Base-by-base conservation (phyloP, 2,329 filamentous ascomycete species). In the Exophiala viscosa region DNA sequence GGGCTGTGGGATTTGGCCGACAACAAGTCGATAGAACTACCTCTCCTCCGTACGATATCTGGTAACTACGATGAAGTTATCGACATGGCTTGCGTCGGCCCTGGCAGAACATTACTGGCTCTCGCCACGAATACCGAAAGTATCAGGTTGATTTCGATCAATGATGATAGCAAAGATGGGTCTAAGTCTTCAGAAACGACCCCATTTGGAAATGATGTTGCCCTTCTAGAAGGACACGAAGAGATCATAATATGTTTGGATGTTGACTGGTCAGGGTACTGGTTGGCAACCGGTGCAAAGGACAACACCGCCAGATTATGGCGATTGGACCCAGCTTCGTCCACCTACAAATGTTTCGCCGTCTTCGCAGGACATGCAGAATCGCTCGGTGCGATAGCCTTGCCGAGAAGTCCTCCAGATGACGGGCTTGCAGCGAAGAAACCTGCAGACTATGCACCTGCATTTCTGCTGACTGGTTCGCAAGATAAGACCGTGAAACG, bases 1-100 rank as follows among this genome's bases (percentile, higher is more conserved):
- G 45, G 79, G 65, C 44, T 80, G 61, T 49, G 67, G 20, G 61
- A 66, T 32, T 54, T 67, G 6, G 50, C 49, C 10, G 35, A n/a
- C n/a, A 41, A 71, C 28, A 65, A 69, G 28, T 54, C 69, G n/a
- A 52, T 75, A 34, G 64, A 63, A 63, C 69, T 86, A 18, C 75
- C 79, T 8, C 65, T 85, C 1, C 79, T 88, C 40, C 83, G 88
- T 61, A 83, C 90, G 40, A 95, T 99, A 61, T 96, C 92, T 3
- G 95, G 93, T 48, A 96, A 93, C 5, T 90, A 97, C 69, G 95
- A 99, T 67, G 93, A 99, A 71, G 90, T 99, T 47, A 96, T 99
- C 61, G 95, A 99, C 66, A 75, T 99, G 32, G 88, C 86, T 28
- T 96, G 93, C 64, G 77, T 97, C 49, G 83, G 93, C 1, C 82